phyloP scores from a whole-genome alignment of 768 basidiomycete genomes.

The Tulasnella calospora region DNA sequence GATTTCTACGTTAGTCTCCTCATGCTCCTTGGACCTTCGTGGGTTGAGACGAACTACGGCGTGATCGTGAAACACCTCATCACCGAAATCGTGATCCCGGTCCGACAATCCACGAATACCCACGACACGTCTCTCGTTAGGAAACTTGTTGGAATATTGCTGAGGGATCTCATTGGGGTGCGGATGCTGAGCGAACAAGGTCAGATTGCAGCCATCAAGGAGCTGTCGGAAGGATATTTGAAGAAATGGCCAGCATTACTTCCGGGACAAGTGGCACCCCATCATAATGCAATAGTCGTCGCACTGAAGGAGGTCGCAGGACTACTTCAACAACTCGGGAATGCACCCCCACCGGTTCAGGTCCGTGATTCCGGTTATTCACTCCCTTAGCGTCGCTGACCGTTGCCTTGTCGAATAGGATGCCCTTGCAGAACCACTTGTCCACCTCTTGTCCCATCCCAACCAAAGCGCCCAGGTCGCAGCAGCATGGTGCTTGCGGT shows the following conservation, averaged over 20 bases:
- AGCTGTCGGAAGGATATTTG: conserved; percentile 72
- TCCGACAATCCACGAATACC: conserved; percentile 50
- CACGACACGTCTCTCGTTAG: conserved; percentile 73
- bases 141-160: conserved; percentile 65
- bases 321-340: conserved; percentile 82
- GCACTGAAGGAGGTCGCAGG: conserved; percentile 80
- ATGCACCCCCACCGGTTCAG: conserved; percentile 85
- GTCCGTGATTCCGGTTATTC: conserved; percentile 32
- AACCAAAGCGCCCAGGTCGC: conserved; percentile 81
- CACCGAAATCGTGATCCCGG: conserved; percentile 64
- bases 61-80: conserved; percentile 74
- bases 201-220: conserved; percentile 86
- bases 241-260: conserved; percentile 92
- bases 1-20: conserved; percentile 82
- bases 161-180: conserved; percentile 82
- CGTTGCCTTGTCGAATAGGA: conserved; percentile 47
- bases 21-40: conserved; percentile 64
- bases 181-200: conserved; percentile 90
- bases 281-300: conserved; percentile 61
- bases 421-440: conserved; percentile 74
- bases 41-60: conserved; percentile 78
- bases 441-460: conserved; percentile 81
- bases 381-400: neutral
- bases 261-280: conserved; percentile 73
- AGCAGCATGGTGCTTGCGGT: conserved; percentile 80